Base-by-base conservation (phyloP, 805 yeast genomes). In the Sugiyamaella qingdaonensis region DNA sequence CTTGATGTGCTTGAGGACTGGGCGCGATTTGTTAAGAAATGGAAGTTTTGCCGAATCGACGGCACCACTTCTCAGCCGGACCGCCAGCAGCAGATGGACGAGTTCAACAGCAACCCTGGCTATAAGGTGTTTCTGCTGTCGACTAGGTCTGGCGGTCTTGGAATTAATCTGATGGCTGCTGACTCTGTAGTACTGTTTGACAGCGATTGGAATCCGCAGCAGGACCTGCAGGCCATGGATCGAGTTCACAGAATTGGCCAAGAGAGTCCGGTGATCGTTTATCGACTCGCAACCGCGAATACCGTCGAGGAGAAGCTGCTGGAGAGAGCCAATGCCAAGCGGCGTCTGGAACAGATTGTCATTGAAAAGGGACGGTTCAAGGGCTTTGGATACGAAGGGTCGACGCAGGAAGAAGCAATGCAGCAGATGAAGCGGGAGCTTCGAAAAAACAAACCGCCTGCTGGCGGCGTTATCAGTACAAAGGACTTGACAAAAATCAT, bases 151-250 rank as follows among this genome's bases (percentile, higher is more conserved):
- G 99, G 97, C 9, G 98, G 98, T 0, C 76, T 92, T 32, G 99
- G 99, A 4, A 81, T 92, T 42, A 92, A 92, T 64, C 73, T 92
- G 52, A 80, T 85, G 0, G 82, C 85, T 0, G 96, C 98, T 0
- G 97, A 94, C 58, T 84, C 95, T 1, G 98, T 94, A 1, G 80
- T 92, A 2, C 62, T 92, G 10, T 90, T 88, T 64, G 99, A 92
- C 64, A 86, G 89, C 53, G 99, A 92, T 65, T 92, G 97, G 96
- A 92, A 92, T 63, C 99, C 98, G 0, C 97, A 92, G 64, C 95
- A 89, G 57, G 98, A 92, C 69, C 72, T 90, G 48, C 99, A 92
- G 67, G 98, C 98, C 0, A 92, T 92, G 82, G 98, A 91, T 62
- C 76, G 99, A 51, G 95, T 87, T 10, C 98, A 92, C 66, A 75